phyloP scores from a whole-genome alignment of 2,329 filamentous ascomycete species.

The Verticillium dahliae region DNA sequence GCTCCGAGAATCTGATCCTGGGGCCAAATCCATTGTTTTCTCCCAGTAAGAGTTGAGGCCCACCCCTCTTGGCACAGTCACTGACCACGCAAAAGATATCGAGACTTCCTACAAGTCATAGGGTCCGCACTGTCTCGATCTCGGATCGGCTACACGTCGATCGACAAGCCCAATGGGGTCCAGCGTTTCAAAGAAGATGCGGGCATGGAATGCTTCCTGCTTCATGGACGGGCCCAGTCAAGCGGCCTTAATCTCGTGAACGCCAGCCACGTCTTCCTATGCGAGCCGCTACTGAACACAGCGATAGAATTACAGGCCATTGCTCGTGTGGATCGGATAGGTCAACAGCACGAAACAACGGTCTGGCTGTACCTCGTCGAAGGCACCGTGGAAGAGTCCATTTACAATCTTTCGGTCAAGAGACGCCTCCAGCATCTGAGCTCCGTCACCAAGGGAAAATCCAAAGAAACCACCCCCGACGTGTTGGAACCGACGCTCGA shows the following conservation, averaged over 20 bases:
- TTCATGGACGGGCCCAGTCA: slow-evolving; percentile 83
- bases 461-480: slow-evolving; percentile 33
- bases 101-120: slow-evolving; percentile 72
- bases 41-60: slow-evolving; percentile 51
- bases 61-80: background rate
- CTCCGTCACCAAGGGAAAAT: slow-evolving; percentile 31
- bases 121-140: slow-evolving; percentile 62
- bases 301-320: slow-evolving; percentile 93
- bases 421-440: slow-evolving; percentile 74
- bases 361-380: slow-evolving; percentile 95
- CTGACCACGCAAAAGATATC: slow-evolving; percentile 39
- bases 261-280: slow-evolving; percentile 89
- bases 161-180: slow-evolving; percentile 64
- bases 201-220: slow-evolving; percentile 70
- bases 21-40: slow-evolving; percentile 89
- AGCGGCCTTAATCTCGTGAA: slow-evolving; percentile 88
- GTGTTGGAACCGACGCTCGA: slow-evolving; percentile 62
- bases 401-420: slow-evolving; percentile 78
- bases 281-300: slow-evolving; percentile 88
- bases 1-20: slow-evolving; percentile 77
- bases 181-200: slow-evolving; percentile 71
- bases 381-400: slow-evolving; percentile 85
- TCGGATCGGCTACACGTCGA: slow-evolving; percentile 65
- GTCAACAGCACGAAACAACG: slow-evolving; percentile 79
- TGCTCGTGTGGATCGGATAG: slow-evolving; percentile 89